These are phyloP conservation scores for Combretum micranthum DNA, from an alignment of 345 rosid species.

Conservation along the genomic window DNA sequence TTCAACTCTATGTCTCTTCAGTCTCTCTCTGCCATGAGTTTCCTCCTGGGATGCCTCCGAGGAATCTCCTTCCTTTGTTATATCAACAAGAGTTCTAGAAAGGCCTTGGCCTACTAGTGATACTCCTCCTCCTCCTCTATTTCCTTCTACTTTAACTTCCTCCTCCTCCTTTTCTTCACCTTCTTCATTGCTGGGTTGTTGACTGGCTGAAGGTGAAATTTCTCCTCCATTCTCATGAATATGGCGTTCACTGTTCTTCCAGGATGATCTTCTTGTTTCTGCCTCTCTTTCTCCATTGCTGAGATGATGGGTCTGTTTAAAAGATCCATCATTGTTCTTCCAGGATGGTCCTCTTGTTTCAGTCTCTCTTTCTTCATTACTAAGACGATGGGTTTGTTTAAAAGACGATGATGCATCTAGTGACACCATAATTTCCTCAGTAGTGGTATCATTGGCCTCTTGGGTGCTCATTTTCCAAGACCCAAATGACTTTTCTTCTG, in stretches of 20 bases:
- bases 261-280: conserved; percentile 39
- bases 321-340: too few species aligned
- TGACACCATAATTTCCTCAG: too few species aligned
- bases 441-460: too few species aligned
- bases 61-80: neutral
- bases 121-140: too few species aligned
- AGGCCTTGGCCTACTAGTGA: too few species aligned
- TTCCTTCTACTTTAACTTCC: too few species aligned
- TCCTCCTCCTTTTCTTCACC: neutral
- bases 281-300: neutral
- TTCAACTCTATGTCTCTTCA: conserved; percentile 29
- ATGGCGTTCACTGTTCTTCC: conserved; percentile 26
- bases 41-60: too few species aligned
- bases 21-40: conserved; percentile 20
- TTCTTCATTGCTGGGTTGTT: neutral
- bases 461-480: conserved; percentile 6
- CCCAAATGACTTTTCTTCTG: conserved; percentile 2
- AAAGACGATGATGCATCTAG: neutral
- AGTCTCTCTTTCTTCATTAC: too few species aligned
- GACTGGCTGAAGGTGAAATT: conserved; percentile 2
- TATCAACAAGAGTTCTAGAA: neutral
- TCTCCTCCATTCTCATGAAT: neutral
- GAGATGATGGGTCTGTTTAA: neutral
- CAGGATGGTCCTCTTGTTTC: too few species aligned
- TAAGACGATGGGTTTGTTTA: too few species aligned